Evolutionary conservation across 1,284 basidiomycete species (phyloP), one percentile per base, ranked within the genome.

Genomic region (Pyrrhoderma noxium): DNA sequence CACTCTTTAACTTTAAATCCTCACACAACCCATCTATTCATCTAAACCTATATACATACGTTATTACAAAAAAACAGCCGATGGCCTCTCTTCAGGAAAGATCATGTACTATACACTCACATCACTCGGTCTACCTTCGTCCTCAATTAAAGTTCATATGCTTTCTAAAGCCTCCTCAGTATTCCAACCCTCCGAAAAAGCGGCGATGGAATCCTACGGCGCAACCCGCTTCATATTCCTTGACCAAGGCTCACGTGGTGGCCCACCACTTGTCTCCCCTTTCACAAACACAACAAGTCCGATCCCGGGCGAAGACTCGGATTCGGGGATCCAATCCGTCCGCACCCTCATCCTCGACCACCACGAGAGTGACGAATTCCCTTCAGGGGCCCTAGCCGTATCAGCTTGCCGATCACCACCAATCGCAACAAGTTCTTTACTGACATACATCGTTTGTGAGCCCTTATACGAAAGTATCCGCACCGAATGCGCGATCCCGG

Each of bases 221-320:
- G 57, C 63, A n/a, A 51, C 49, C 7, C 63, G 57, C 43, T 55
- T 62, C 25, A 57, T 66, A 38, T 53, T 59, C 2, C 59, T 61
- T 25, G 64, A 66, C 56, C 65, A 67, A 45, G 65, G 65, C 14
- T 64, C 63, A 45, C 60, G 64, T n/a, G 55, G 54, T 2, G 63
- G 64, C 14, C 60, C 59, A 3, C 27, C 62, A 2, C 51, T 66
- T 23, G 58, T 60, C 11, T 48, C 52, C 4, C 34, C 46, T 3
- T 21, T 38, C n/a, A 36, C 46, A 7, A 40, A 5, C 5, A 8
- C n/a, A 16, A 40, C 5, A 14, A 7, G 16, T 16, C 5, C n/a
- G 38, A 41, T 7, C 9, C 2, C 13, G 21, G 40, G 40, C 8
- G 9, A 44, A n/a, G 25, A 49, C 18, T 11, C 11, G 27, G 11